Percentiles rank a stretch among this genome's conserved stretches.
These are phyloP conservation scores for Vigna reflexopilosa DNA, from an alignment of 306 rosid species.

Conservation along the genomic window DNA sequence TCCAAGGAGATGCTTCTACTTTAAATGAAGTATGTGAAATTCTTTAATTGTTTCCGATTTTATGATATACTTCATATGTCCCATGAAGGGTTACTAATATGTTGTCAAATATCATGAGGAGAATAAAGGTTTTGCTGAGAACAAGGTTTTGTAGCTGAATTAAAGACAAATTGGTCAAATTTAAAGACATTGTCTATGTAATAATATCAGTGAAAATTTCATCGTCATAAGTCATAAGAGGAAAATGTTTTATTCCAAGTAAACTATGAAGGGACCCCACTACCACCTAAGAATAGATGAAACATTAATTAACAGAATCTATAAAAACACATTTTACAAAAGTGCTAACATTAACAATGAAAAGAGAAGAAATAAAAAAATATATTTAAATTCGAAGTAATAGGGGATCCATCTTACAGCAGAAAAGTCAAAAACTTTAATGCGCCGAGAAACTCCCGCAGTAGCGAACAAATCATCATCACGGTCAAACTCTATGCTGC, in stretches of 20 bases:
- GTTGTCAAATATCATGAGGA: conserved; percentile 1
- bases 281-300: conserved; percentile 31
- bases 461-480: conserved; percentile 95
- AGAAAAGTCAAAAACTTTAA: conserved; percentile 93
- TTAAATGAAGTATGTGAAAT: neutral
- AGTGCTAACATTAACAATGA: conserved; percentile 1
- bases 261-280: neutral
- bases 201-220: neutral
- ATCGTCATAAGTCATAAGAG: conserved; percentile 8
- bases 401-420: conserved; percentile 60
- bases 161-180: neutral
- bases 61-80: conserved; percentile 24
- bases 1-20: neutral
- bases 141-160: conserved; percentile 5
- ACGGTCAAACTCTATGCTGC: conserved; percentile 96
- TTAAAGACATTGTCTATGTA: neutral
- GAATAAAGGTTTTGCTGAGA: conserved; percentile 2
- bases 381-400: neutral
- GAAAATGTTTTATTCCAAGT: conserved; percentile 8
- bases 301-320: conserved; percentile 21
- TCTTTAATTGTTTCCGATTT: neutral
- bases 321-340: conserved; percentile 13
- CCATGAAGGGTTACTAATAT: conserved; percentile 16
- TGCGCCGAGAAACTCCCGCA: conserved; percentile 98
- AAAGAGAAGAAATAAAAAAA: conserved; percentile 18